phyloP scores from a whole-genome alignment of 106 monocot species.

The Chionographis japonica region DNA sequence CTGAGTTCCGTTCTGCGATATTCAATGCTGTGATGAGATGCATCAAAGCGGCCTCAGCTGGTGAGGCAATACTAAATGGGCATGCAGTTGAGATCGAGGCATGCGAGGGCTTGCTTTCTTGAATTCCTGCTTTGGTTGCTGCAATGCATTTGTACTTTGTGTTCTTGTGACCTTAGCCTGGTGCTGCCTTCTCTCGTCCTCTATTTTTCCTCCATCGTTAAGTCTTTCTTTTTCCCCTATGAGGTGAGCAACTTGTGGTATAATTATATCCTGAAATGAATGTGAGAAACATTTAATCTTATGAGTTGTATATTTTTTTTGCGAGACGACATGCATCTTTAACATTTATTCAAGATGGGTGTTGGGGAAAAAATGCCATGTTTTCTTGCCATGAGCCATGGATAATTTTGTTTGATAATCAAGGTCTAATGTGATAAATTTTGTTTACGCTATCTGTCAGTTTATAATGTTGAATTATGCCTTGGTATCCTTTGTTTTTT shows the following conservation, averaged over 20 bases:
- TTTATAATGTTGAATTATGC: too few species aligned
- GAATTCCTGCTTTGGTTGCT: not conserved
- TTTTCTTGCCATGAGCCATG: too few species aligned
- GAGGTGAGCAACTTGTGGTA: conserved; percentile 3
- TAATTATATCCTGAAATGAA: too few species aligned
- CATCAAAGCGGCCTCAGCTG: conserved; percentile 24
- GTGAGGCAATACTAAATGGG: conserved; percentile 21
- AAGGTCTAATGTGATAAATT: too few species aligned
- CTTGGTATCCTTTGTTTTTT: too few species aligned
- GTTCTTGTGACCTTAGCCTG: not conserved
- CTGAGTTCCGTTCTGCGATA: conserved; percentile 10
- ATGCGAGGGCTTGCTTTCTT: conserved; percentile 30
- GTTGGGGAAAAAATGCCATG: too few species aligned
- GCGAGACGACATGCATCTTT: too few species aligned
- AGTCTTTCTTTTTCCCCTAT: not conserved
- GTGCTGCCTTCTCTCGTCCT: not conserved
- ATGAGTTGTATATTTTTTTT: too few species aligned
- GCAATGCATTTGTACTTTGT: conserved; percentile 3
- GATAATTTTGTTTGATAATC: too few species aligned
- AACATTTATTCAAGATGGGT: too few species aligned
- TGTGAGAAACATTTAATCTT: too few species aligned
- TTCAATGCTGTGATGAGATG: conserved; percentile 27
- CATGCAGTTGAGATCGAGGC: conserved; percentile 23
- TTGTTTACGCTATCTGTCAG: too few species aligned
- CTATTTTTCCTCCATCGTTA: not conserved